phyloP scores from a whole-genome alignment of 108 stramenopile species.

The Heterococcus sp. region DNA sequence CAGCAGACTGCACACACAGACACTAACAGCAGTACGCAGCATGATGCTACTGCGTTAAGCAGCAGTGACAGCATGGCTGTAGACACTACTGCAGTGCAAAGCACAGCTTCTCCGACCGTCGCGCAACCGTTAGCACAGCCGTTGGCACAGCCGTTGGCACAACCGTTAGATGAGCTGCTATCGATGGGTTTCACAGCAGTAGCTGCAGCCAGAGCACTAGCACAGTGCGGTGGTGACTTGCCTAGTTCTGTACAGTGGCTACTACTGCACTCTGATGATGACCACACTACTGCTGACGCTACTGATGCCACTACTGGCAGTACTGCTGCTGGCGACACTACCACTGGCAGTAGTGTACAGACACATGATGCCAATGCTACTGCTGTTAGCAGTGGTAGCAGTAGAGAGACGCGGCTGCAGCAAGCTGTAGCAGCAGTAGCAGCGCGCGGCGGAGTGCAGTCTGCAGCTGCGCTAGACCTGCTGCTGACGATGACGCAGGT shows the following conservation, averaged over 20 bases:
- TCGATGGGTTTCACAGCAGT: slow-evolving; percentile 22
- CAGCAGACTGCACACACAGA: no score
- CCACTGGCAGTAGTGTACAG: not conserved
- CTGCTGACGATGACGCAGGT: not conserved
- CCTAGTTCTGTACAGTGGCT: slow-evolving; percentile 11
- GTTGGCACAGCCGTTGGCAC: not conserved
- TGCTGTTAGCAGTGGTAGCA: no score
- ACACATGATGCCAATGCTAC: no score
- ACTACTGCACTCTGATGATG: not conserved
- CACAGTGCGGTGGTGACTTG: slow-evolving; percentile 4
- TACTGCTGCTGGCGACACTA: no score
- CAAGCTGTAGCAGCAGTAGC: not conserved
- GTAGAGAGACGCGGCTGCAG: not conserved
- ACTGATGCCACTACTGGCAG: no score
- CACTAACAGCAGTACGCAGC: no score
- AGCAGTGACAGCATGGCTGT: no score
- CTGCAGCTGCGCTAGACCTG: not conserved
- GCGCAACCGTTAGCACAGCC: no score
- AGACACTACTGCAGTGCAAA: no score
- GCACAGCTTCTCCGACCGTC: no score
- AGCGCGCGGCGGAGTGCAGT: not conserved
- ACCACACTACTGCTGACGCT: not conserved
- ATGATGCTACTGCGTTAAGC: no score
- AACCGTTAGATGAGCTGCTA: slow-evolving; percentile 2
- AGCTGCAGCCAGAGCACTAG: slow-evolving; percentile 1